A percentile compares a stretch with the other conserved stretches of the same genome.
Conservation (phyloP, 169 alveolate genomes). For the Plasmodium malariae region DNA sequence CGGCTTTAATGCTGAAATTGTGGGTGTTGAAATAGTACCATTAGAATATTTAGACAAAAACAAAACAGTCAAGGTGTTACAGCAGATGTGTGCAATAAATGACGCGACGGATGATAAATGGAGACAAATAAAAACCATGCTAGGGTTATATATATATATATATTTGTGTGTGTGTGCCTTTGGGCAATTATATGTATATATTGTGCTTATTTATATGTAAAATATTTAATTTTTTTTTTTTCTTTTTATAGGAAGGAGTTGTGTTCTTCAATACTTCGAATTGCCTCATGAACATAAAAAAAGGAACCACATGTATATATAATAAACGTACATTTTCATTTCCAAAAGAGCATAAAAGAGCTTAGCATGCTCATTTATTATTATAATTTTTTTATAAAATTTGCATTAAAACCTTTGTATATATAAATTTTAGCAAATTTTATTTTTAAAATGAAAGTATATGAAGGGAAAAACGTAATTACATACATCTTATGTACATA, state of each 20-base stretch:
- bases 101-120: slow-evolving; percentile 77
- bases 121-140: slow-evolving; percentile 68
- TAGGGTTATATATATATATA: slow-evolving; percentile 44
- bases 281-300: slow-evolving; percentile 33
- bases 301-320: neutral
- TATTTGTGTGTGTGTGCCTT: neutral
- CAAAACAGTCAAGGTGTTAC: slow-evolving; percentile 70
- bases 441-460: neutral
- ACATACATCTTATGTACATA: neutral
- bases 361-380: slow-evolving; percentile 3
- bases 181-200: neutral
- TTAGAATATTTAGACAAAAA: slow-evolving; percentile 72
- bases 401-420: neutral
- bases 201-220: neutral
- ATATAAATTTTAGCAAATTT: neutral
- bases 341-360: neutral
- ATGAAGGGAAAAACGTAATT: neutral
- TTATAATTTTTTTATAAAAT: neutral
- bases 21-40: slow-evolving; percentile 75
- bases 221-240: slow-evolving; percentile 9
- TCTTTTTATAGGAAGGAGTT: slow-evolving; percentile 61
- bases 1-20: slow-evolving; percentile 72
- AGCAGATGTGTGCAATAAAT: slow-evolving; percentile 74
- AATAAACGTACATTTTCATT: too few species aligned
- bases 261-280: slow-evolving; percentile 67